phyloP scores from a whole-genome alignment of 345 rosid genomes.

The Hibiscus mutabilis region DNA sequence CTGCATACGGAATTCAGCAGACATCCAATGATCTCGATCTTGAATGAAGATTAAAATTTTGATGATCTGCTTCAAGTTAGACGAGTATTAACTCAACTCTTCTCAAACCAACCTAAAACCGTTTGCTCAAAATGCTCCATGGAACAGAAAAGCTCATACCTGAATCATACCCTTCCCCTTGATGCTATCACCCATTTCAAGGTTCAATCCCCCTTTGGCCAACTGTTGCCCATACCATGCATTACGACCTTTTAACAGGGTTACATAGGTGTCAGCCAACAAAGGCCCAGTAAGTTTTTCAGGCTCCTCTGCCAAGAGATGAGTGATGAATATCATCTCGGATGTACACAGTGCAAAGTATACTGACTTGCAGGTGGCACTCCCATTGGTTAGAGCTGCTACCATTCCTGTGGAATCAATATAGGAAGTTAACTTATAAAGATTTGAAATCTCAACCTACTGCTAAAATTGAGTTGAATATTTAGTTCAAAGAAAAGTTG shows the following conservation, averaged over 20 bases:
- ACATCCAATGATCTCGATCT: not conserved
- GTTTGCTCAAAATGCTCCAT: not conserved
- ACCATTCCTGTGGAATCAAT: slow-evolving; percentile 63
- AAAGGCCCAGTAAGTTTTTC: slow-evolving; percentile 96
- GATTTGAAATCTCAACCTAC: not conserved
- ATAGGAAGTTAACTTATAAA: slow-evolving; percentile 2
- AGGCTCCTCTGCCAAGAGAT: slow-evolving; percentile 86
- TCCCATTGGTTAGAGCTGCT: slow-evolving; percentile 86
- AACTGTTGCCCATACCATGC: slow-evolving; percentile 97
- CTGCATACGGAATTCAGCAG: not conserved
- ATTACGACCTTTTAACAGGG: slow-evolving; percentile 87
- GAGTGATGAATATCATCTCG: slow-evolving; percentile 95
- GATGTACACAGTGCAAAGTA: slow-evolving; percentile 83
- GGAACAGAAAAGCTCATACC: slow-evolving; percentile 38
- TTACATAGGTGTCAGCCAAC: slow-evolving; percentile 92
- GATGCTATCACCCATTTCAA: slow-evolving; percentile 94
- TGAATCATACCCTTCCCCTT: slow-evolving; percentile 99
- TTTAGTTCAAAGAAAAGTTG: not conserved
- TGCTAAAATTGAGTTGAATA: not conserved
- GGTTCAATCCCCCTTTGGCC: slow-evolving; percentile 67
- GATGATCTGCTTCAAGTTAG: not conserved
- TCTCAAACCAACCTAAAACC: not conserved
- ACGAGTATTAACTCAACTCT: not conserved
- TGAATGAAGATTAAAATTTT: not conserved
- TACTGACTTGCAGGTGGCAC: slow-evolving; percentile 96